Evolutionary conservation across 305 asterid species (phyloP), one percentile per base, ranked within the genome.

Genomic region (Fraxinus greggii): DNA sequence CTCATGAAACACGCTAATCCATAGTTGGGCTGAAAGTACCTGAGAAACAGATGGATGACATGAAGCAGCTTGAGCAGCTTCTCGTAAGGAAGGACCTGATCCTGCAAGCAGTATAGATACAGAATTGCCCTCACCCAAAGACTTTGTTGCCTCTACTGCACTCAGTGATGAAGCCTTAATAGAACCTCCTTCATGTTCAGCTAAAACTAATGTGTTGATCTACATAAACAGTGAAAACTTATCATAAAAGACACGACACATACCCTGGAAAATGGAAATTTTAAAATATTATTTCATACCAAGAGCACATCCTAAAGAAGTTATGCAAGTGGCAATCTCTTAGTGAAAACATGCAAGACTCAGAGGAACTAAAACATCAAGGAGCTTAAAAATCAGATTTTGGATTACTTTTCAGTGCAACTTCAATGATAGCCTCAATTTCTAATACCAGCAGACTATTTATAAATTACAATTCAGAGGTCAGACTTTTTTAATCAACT

Each of bases 101-200:
- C 99, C 99, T 75, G 98, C 98, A 63, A 96, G 89, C 63, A 96
- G 86, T 80, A 96, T 79, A 38, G 95, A 90, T 61, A 96, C 86
- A 17, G 88, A 80, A 89, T 92, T 91, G 35, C 78, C 92, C 78
- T 88, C 89, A 21, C 97, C 93, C 85, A 96, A 86, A 56, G 36
- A 90, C 79, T 91, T 91, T 51, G 97, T 97, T 83, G 97, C 98
- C 91, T 92, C 97, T 70, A 96, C 88, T 15, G 95, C 97, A 92
- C 97, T 89, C 83, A 93, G 42, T 45, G 98, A 89, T 15, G 97
- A 93, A 79, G 87, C 89, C 83, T 89, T 92, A 74, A 96, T 83
- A 51, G 83, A 87, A 9, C 98, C 97, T 65, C 94, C 93, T 81
- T 93, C 97, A 78, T 93, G 97, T 80, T 96, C 98, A 56, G 91